phyloP scores from a whole-genome alignment of 768 basidiomycete genomes.

The Leucocoprinus leucothites region DNA sequence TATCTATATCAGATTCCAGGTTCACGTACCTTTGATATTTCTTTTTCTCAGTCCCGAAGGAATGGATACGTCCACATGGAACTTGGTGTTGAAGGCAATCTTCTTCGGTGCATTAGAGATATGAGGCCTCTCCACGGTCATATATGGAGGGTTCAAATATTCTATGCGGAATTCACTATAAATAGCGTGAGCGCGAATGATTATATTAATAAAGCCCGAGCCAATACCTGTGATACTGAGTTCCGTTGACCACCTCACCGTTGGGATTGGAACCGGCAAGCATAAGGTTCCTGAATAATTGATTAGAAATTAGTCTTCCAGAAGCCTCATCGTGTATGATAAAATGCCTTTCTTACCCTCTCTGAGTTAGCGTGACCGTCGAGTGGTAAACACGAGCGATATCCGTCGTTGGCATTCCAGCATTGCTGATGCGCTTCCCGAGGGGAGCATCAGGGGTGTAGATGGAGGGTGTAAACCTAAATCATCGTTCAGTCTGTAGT shows the following conservation, averaged over 20 bases:
- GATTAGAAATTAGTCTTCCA: background rate
- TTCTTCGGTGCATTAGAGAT: constrained; percentile 32
- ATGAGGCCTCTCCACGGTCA: constrained; percentile 31
- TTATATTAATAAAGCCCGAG: no score
- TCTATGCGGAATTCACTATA: constrained; percentile 39
- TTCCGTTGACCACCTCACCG: constrained; percentile 22
- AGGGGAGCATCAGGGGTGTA: constrained; percentile 42
- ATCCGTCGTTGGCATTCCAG: constrained; percentile 37
- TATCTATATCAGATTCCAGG: background rate
- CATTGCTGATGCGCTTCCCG: constrained; percentile 45
- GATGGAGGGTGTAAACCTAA: constrained; percentile 37
- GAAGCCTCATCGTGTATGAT: constrained; percentile 19
- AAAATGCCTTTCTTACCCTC: constrained; percentile 35
- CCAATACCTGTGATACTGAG: constrained; percentile 23
- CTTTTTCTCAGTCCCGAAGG: constrained; percentile 24
- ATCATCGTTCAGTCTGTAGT: background rate
- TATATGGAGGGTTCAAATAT: constrained; percentile 40
- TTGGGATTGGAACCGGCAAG: constrained; percentile 49
- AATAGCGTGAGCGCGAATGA: background rate
- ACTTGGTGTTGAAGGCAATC: constrained; percentile 33
- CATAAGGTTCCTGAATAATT: constrained; percentile 21
- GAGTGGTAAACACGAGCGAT: constrained; percentile 65
- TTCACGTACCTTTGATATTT: constrained; percentile 28
- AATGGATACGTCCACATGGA: constrained; percentile 30
- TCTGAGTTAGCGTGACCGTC: constrained; percentile 51